Evolutionary conservation across 2,329 filamentous ascomycete genomes (phyloP).

Genomic region (Erysiphe pulchra): DNA sequence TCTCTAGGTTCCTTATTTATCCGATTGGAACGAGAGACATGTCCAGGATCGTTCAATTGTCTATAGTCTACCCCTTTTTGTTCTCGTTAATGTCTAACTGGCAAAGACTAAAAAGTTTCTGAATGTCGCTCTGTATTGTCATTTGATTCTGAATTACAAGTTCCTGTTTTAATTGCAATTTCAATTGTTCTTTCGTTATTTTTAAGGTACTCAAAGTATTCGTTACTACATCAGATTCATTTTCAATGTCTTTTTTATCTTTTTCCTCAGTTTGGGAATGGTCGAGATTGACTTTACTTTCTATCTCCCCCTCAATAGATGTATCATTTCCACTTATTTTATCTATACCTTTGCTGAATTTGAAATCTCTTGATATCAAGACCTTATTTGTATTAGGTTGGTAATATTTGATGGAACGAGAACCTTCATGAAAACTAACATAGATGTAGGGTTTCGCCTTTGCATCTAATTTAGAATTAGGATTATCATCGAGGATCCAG

Average conservation of each 20-base stretch:
- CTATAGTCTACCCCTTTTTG: neutral
- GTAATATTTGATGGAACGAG: neutral
- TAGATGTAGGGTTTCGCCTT: neutral
- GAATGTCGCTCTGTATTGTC: too few relatives aligned
- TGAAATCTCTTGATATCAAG: neutral
- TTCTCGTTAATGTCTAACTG: too few relatives aligned
- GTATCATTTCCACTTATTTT: too few relatives aligned
- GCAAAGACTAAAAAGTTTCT: too few relatives aligned
- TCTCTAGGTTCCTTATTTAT: neutral
- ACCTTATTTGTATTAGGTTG: neutral
- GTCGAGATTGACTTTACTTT: too few relatives aligned
- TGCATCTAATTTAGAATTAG: neutral
- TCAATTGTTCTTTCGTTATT: neutral
- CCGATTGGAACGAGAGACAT: neutral
- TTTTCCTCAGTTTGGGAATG: too few relatives aligned
- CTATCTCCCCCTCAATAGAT: too few relatives aligned
- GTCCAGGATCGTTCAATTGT: neutral
- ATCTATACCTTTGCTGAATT: too few relatives aligned
- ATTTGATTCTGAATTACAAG: too few relatives aligned
- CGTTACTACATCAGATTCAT: too few relatives aligned
- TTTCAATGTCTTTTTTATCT: too few relatives aligned
- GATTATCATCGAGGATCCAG: neutral
- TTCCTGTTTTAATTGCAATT: neutral
- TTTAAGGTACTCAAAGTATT: neutral
- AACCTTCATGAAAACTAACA: neutral